phyloP scores from a whole-genome alignment of 2,329 filamentous ascomycete genomes.

The Botryotinia globosa region DNA sequence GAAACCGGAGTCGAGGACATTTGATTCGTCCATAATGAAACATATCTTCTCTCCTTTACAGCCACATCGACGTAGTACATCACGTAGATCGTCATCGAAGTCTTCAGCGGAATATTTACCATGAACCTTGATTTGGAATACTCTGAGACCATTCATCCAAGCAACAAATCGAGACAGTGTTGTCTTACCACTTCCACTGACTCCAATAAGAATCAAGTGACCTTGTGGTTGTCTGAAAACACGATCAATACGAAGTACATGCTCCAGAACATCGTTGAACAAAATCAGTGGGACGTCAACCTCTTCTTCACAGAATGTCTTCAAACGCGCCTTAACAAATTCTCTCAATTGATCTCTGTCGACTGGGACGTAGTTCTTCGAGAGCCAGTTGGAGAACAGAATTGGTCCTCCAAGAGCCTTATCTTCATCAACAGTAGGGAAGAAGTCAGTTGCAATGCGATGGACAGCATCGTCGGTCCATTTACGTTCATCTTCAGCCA shows the following conservation, averaged over 20 bases:
- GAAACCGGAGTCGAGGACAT: conserved; percentile 98
- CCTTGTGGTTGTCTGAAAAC: conserved; percentile 98
- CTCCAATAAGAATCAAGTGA: conserved; percentile 96
- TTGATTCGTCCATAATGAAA: conserved; percentile 99
- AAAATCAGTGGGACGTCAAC: conserved; percentile 96
- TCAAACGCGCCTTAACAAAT: conserved; percentile 94
- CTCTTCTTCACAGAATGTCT: conserved; percentile 99
- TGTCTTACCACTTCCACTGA: conserved; percentile 97
- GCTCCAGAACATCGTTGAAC: conserved; percentile 99
- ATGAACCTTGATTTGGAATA: conserved; percentile 99
- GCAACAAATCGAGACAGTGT: conserved; percentile 96
- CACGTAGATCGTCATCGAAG: conserved; percentile 95
- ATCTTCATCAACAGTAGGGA: conserved; percentile 91
- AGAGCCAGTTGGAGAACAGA: conserved; percentile 98
- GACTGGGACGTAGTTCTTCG: conserved; percentile 96
- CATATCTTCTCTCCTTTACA: conserved; percentile 99
- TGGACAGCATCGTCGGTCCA: conserved; percentile 92
- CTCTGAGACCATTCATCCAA: conserved; percentile 99
- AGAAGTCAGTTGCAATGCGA: conserved; percentile 83
- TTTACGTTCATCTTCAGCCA: conserved; percentile 86
- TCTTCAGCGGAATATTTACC: conserved; percentile 97
- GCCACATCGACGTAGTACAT: conserved; percentile 87
- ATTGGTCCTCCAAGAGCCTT: conserved; percentile 90
- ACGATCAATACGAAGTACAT: conserved; percentile 95
- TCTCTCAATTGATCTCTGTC: conserved; percentile 92